Base-by-base conservation (phyloP, 331 rosid species). In the Cydonia oblonga region DNA sequence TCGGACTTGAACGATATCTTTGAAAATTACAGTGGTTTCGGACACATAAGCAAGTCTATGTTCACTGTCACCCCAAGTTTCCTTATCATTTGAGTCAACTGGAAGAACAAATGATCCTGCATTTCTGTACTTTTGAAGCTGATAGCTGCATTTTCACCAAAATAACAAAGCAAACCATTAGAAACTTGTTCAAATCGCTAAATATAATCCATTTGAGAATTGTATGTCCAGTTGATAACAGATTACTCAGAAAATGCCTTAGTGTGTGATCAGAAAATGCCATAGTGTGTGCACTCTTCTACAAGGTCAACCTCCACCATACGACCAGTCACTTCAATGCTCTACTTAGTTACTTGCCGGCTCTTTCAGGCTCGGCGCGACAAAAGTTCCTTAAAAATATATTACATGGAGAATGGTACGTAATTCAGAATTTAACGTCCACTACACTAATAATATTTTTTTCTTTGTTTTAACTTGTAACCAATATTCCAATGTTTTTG, bases 21-120 rank as follows among this genome's bases (percentile, higher is more conserved):
- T 95, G 86, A 95, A 95, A 35, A 95, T 95, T 64, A 95, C 99
- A 26, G 99, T 95, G 63, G 99, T 95, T 84, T 91, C 99, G 0
- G 99, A 91, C 29, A 95, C 97, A 64, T 95, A 95, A 22, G 99
- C 97, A 7, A 95, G 90, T 70, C 99, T 85, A 78, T 95, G 99
- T 77, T 95, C 99, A 78, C 97, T 91, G 20, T 95, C 97, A n/a
- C 90, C 90, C 90, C 90, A 86, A 15, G 96, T 95, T 83, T 95
- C 99, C 82, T 84, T 91, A 82, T 95, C 96, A 1, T 84, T 87
- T 30, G 96, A 89, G 29, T 91, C 92, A 38, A 87, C 92, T 1
- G 99, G 99, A 64, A 95, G 88, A 59, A 95, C 99, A 82, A 86
- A 95, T 2, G 97, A 95, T 10, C 93, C 97, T 13, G 90, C 99